Conservation (phyloP, 116 monocot genomes). For the Iris pallida region DNA sequence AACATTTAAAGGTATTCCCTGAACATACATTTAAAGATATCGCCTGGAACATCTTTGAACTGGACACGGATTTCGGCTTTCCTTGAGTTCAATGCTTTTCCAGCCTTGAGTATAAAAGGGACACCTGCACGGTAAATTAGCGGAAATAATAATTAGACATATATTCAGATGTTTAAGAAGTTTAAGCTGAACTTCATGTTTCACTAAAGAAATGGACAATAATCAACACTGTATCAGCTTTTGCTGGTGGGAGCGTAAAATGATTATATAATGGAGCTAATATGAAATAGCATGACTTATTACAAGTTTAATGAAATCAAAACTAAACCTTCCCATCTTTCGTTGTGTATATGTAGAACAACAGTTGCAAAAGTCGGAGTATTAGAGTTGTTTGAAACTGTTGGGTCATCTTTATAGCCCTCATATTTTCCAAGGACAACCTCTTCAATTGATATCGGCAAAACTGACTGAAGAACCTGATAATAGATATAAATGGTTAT, state of each 20-base stretch:
- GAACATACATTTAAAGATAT: slow-evolving; percentile 71
- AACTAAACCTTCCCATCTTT: slow-evolving; percentile 95
- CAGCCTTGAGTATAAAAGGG: slow-evolving; percentile 92
- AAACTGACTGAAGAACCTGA: slow-evolving; percentile 93
- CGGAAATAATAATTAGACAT: too few species aligned
- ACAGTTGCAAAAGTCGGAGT: slow-evolving; percentile 94
- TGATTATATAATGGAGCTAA: too few species aligned
- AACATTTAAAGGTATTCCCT: not conserved
- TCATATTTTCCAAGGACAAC: slow-evolving; percentile 95
- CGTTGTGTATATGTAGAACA: slow-evolving; percentile 76
- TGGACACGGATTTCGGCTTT: slow-evolving; percentile 96
- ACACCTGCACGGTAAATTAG: slow-evolving; percentile 48
- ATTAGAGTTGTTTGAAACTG: slow-evolving; percentile 77
- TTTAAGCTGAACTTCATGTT: too few species aligned
- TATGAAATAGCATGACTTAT: too few species aligned
- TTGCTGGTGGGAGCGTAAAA: too few species aligned
- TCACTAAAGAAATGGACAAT: too few species aligned
- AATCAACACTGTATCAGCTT: too few species aligned
- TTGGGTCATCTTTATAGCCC: slow-evolving; percentile 90
- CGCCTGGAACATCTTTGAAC: slow-evolving; percentile 97
- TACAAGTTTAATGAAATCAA: not conserved
- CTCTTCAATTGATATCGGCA: slow-evolving; percentile 72
- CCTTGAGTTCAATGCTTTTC: slow-evolving; percentile 90
- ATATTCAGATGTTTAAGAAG: too few species aligned
- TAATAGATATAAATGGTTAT: slow-evolving; percentile 8